Evolutionary conservation across 768 basidiomycete genomes (phyloP), one percentile per base, ranked within the genome.

Genomic region (Auriscalpium vulgare): DNA sequence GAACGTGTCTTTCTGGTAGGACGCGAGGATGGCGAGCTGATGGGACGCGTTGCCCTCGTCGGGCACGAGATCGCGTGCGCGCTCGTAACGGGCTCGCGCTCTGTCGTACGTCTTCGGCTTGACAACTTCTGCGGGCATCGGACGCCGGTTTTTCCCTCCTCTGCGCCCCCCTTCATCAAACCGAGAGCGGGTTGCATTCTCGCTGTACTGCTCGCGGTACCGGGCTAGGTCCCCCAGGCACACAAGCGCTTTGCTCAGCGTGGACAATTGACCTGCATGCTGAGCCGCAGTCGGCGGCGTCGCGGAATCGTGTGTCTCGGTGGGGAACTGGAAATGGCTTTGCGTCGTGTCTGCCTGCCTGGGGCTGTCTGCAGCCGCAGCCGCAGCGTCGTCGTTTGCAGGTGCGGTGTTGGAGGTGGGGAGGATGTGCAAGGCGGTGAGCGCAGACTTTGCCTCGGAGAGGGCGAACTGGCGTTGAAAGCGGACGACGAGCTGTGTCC

Each of bases 191-290:
- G 85, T 78, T 34, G 81, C 78, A 50, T 77, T 70, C 59, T 92
- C 91, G 64, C 84, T 88, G 64, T 95, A 97, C 44, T 88, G 82
- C 64, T 98, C 95, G 56, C 87, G 79, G 71, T 99, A 99, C 44
- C 97, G 80, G 57, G 93, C 90, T 49, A 99, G 85, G 65, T 99
- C 97, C 10, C 97, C 97, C 9, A 95, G 78, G 68, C 89, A 95
- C 17, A 97, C 84, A 53, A 99, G 74, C 8, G 88, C 85, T 72
- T 95, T 97, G 73, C 85, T 88, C 45, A 94, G 72, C 46, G 90
- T 83, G 10, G 83, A 80, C n/a, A 95, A 73, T 55, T 84, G 80
- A 57, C 75, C 76, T 55, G 80, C 79, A 51, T 80, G 81, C 63
- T 87, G 81, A 34, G 75, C 76, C 10, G 72, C 43, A 9, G 78